These are phyloP conservation scores for Xylaria sp. DNA, from an alignment of 2,329 filamentous ascomycete species.

Conservation along the genomic window DNA sequence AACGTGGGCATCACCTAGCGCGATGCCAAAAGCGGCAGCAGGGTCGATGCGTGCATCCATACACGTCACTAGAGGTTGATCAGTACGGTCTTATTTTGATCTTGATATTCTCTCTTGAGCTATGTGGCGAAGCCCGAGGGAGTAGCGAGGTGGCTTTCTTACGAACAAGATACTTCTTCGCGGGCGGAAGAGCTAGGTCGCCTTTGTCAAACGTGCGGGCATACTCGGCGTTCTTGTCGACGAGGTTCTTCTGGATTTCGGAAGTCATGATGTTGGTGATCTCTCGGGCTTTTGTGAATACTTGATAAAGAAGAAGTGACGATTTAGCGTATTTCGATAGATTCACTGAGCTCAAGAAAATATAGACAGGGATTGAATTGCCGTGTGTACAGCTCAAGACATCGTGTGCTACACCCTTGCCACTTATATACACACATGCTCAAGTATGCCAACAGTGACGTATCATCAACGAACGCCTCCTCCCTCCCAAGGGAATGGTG, in stretches of 20 bases:
- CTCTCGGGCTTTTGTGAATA: background rate
- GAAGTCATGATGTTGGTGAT: slow-evolving; percentile 45
- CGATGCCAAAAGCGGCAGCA: slow-evolving; percentile 74
- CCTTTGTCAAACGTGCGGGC: slow-evolving; percentile 72
- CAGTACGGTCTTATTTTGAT: background rate
- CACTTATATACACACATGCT: slow-evolving; percentile 24
- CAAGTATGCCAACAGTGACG: background rate
- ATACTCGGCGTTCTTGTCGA: slow-evolving; percentile 68
- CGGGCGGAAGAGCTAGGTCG: slow-evolving; percentile 73
- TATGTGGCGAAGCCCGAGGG: background rate
- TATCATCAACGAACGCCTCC: slow-evolving; percentile 17
- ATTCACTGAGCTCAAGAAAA: background rate
- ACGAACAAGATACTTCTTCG: slow-evolving; percentile 75
- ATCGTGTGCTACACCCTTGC: background rate
- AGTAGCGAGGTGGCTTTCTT: slow-evolving; percentile 41
- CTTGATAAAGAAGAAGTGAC: background rate
- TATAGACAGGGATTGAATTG: slow-evolving; percentile 5
- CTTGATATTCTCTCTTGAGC: background rate
- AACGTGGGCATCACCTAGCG: slow-evolving; percentile 80
- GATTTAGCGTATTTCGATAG: background rate
- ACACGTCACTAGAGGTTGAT: slow-evolving; percentile 69
- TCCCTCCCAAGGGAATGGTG: slow-evolving; percentile 21
- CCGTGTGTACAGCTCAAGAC: background rate
- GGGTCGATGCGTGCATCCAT: slow-evolving; percentile 84
- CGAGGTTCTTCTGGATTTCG: slow-evolving; percentile 64